These are phyloP conservation scores for Tausonia pullulans DNA, from an alignment of 1,284 basidiomycete genomes.

Conservation along the genomic window DNA sequence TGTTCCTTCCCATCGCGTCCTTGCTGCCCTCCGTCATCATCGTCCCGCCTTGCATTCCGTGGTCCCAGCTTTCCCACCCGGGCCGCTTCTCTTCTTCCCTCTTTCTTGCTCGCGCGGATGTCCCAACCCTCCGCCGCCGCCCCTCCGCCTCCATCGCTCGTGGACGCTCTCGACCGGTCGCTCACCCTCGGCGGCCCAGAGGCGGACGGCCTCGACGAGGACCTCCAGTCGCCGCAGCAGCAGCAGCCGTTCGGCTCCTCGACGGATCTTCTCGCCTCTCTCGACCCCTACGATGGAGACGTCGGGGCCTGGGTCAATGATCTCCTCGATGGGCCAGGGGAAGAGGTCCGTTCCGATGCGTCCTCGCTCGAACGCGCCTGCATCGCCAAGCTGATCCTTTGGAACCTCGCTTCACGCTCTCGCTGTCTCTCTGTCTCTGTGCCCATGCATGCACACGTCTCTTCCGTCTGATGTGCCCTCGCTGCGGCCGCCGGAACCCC, in stretches of 20 bases:
- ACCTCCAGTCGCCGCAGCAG: too few relatives aligned
- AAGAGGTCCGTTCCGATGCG: background rate
- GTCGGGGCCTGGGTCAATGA: slow-evolving; percentile 33
- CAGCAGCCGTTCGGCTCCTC: slow-evolving; percentile 20
- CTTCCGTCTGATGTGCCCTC: background rate
- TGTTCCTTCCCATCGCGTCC: too few relatives aligned
- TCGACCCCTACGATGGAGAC: slow-evolving; percentile 28
- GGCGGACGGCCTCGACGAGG: background rate
- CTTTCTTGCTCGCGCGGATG: too few relatives aligned
- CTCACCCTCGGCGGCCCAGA: background rate
- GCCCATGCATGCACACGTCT: slow-evolving; percentile 20
- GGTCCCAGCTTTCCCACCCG: too few relatives aligned
- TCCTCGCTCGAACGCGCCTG: too few relatives aligned
- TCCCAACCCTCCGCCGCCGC: background rate
- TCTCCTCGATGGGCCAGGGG: slow-evolving; percentile 22
- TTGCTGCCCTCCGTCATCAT: too few relatives aligned
- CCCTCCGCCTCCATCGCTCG: background rate
- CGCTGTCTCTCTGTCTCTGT: background rate
- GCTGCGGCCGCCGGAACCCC: too few relatives aligned
- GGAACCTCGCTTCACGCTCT: background rate
- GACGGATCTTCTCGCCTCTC: slow-evolving; percentile 25
- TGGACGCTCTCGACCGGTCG: background rate
- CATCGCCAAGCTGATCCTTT: too few relatives aligned
- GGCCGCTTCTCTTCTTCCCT: too few relatives aligned
- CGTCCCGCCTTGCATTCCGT: too few relatives aligned